phyloP scores from a whole-genome alignment of 2,329 filamentous ascomycete species.

The Ascochyta rabiei region DNA sequence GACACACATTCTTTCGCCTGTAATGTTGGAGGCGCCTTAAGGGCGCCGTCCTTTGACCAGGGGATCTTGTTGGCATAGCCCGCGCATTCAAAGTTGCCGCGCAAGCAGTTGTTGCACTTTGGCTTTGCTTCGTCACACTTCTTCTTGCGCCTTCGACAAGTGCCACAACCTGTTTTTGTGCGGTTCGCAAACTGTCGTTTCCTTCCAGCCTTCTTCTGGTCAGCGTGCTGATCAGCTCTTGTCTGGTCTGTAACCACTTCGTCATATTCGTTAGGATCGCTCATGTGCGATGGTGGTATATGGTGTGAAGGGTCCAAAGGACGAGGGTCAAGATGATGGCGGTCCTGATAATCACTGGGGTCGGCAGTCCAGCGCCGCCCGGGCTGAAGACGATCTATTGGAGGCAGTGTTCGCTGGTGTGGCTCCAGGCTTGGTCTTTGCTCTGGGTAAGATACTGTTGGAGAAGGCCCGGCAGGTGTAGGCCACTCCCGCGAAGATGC shows the following conservation, averaged over 20 bases:
- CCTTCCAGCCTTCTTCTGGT: slow-evolving; percentile 48
- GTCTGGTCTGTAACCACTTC: slow-evolving; percentile 48
- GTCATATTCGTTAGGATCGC: slow-evolving; percentile 25
- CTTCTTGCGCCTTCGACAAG: slow-evolving; percentile 91
- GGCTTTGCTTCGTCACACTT: slow-evolving; percentile 96
- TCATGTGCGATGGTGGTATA: slow-evolving; percentile 14
- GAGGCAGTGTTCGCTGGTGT: slow-evolving; percentile 30
- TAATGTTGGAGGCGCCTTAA: slow-evolving; percentile 65
- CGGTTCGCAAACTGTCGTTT: slow-evolving; percentile 83
- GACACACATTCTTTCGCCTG: slow-evolving; percentile 75
- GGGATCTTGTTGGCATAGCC: slow-evolving; percentile 83
- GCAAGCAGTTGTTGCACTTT: slow-evolving; percentile 90
- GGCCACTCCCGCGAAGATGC: slow-evolving; percentile 10
- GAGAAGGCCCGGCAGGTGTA: slow-evolving; percentile 5
- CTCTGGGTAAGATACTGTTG: slow-evolving; percentile 6
- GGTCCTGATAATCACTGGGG: slow-evolving; percentile 36
- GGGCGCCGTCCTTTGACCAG: slow-evolving; percentile 78
- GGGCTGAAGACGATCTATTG: slow-evolving; percentile 33
- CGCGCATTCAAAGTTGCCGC: slow-evolving; percentile 87
- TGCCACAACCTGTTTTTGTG: slow-evolving; percentile 94
- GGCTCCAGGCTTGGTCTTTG: slow-evolving; percentile 9
- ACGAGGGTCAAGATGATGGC: slow-evolving; percentile 29
- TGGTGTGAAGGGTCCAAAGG: slow-evolving; percentile 26
- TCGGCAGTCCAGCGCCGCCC: slow-evolving; percentile 41
- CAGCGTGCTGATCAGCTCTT: slow-evolving; percentile 53